Percentiles rank a stretch among this genome's conserved stretches.
These are phyloP conservation scores for Apophysomyces ossiformis DNA, from an alignment of 371 early-diverging fungal genomes.

Conservation along the genomic window DNA sequence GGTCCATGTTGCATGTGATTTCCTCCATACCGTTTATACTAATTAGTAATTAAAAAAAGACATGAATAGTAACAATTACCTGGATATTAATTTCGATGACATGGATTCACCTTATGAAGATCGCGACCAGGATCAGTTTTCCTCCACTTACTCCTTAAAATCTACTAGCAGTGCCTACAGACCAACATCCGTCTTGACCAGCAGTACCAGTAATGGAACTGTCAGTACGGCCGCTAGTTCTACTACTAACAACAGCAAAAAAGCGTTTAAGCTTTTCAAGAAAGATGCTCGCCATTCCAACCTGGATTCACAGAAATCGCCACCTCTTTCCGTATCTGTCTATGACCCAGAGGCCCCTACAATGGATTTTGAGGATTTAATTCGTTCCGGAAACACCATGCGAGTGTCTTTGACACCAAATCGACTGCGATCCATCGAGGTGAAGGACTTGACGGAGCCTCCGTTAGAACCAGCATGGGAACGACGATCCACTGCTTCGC, in stretches of 20 bases:
- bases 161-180: slow-evolving; percentile 17
- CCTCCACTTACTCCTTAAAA: slow-evolving; percentile 22
- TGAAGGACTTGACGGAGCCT: slow-evolving; percentile 29
- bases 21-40: no score
- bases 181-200: slow-evolving; percentile 28
- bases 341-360: slow-evolving; percentile 29
- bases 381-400: slow-evolving; percentile 61
- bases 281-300: slow-evolving; percentile 8
- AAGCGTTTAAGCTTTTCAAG: slow-evolving; percentile 30
- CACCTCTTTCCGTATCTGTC: slow-evolving; percentile 20
- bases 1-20: no score
- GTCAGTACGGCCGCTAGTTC: slow-evolving; percentile 17
- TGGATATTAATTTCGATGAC: slow-evolving; percentile 3
- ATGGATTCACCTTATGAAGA: slow-evolving; percentile 32
- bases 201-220: slow-evolving; percentile 24
- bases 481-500: slow-evolving; percentile 8
- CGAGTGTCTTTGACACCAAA: slow-evolving; percentile 66
- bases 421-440: slow-evolving; percentile 63
- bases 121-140: slow-evolving; percentile 26
- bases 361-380: slow-evolving; percentile 61
- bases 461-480: slow-evolving; percentile 7
- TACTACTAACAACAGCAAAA: slow-evolving; percentile 20
- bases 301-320: slow-evolving; percentile 13
- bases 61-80: neutral
- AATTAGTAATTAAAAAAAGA: neutral